phyloP scores from a whole-genome alignment of 2,329 filamentous ascomycete genomes.

The Calonectria montana region DNA sequence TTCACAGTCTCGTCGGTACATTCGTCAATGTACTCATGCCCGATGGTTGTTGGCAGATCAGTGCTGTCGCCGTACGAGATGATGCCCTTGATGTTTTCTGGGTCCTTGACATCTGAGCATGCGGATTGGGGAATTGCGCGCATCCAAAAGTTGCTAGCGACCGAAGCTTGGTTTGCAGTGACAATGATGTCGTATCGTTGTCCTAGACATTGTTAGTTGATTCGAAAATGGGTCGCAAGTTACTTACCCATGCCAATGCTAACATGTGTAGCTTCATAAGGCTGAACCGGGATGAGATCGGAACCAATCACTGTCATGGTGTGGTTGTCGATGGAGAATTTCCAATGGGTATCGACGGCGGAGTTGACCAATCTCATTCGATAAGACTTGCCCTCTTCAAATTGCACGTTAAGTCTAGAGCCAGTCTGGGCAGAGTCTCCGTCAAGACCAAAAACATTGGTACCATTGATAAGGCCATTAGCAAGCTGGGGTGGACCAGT shows the following conservation, averaged over 20 bases:
- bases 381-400: slow-evolving; percentile 52
- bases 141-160: neutral
- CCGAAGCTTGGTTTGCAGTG: neutral
- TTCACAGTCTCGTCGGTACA: neutral
- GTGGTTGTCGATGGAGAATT: slow-evolving; percentile 66
- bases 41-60: neutral
- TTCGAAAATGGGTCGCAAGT: too few relatives aligned
- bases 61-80: neutral
- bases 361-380: slow-evolving; percentile 60
- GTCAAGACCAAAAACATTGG: neutral
- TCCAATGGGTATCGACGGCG: slow-evolving; percentile 53
- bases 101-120: neutral
- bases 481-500: neutral
- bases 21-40: neutral
- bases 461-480: neutral
- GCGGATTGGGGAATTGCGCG: neutral
- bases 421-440: neutral
- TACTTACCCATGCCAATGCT: neutral
- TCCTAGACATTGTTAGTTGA: neutral
- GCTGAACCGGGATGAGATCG: slow-evolving; percentile 65
- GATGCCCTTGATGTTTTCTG: neutral
- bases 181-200: neutral
- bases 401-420: neutral
- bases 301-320: slow-evolving; percentile 65
- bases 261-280: neutral